Conservation (phyloP, 1,284 basidiomycete species). For the Neolentinus lepideus region DNA sequence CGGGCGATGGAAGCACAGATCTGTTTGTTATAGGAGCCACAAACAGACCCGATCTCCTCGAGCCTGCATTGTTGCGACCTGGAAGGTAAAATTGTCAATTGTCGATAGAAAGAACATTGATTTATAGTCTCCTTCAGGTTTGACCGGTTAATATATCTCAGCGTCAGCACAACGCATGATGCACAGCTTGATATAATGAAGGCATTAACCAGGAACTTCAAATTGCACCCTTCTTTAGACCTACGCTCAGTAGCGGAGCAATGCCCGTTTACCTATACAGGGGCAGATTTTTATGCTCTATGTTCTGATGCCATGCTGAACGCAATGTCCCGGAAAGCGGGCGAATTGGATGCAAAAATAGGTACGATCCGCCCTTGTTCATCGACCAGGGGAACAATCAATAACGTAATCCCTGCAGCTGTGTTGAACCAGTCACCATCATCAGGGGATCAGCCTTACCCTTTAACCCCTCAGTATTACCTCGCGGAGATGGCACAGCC, state of each 20-base stretch:
- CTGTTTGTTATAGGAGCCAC: slow-evolving; percentile 98
- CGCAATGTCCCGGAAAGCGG: slow-evolving; percentile 88
- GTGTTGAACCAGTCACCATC: slow-evolving; percentile 38
- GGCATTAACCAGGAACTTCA: slow-evolving; percentile 92
- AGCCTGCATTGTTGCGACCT: slow-evolving; percentile 88
- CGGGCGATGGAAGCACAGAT: slow-evolving; percentile 51
- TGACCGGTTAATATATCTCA: slow-evolving; percentile 95
- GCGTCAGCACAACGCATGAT: slow-evolving; percentile 83
- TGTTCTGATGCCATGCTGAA: slow-evolving; percentile 96
- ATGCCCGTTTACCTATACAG: slow-evolving; percentile 92
- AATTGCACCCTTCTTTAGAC: slow-evolving; percentile 65
- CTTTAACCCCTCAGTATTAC: slow-evolving; percentile 90
- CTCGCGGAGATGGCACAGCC: slow-evolving; percentile 77
- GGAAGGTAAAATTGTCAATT: slow-evolving; percentile 52
- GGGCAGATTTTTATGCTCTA: slow-evolving; percentile 97
- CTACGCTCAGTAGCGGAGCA: slow-evolving; percentile 62
- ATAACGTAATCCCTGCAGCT: slow-evolving; percentile 28
- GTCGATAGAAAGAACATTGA: too few relatives aligned
- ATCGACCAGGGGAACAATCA: neutral
- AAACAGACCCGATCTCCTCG: slow-evolving; percentile 92
- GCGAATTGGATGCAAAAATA: slow-evolving; percentile 69
- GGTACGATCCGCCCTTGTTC: slow-evolving; percentile 28
- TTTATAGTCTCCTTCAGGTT: slow-evolving; percentile 53
- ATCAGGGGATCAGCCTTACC: slow-evolving; percentile 48
- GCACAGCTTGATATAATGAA: slow-evolving; percentile 86